Evolutionary conservation across 176 grass and related monocot genomes (phyloP).

Genomic region (Oryza nivara): DNA sequence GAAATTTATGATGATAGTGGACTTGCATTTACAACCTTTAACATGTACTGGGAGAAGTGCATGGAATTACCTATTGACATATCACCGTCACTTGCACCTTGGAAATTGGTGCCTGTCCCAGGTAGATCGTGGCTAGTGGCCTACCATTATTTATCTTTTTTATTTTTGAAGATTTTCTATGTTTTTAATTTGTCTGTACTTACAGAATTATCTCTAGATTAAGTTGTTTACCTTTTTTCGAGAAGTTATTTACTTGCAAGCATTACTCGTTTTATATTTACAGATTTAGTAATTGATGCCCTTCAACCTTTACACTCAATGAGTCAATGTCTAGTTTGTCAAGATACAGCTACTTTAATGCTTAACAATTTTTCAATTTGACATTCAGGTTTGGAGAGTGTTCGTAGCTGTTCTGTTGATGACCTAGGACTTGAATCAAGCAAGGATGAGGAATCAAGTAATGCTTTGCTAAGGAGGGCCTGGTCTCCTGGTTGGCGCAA

Average conservation of each 20-base stretch:
- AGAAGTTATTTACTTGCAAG: background rate
- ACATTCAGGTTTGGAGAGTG: slow-evolving; percentile 64
- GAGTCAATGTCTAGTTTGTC: background rate
- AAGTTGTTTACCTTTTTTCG: background rate
- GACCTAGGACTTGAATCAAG: slow-evolving; percentile 85
- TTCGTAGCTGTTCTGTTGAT: slow-evolving; percentile 67
- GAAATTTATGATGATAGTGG: slow-evolving; percentile 74
- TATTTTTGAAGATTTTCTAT: background rate
- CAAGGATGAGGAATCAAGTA: slow-evolving; percentile 87
- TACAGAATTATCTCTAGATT: background rate
- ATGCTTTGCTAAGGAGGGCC: slow-evolving; percentile 80
- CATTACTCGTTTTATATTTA: background rate
- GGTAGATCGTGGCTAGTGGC: slow-evolving; percentile 48
- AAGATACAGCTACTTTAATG: slow-evolving; percentile 27
- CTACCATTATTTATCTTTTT: slow-evolving; percentile 14
- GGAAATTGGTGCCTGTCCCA: slow-evolving; percentile 57
- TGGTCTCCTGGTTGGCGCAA: slow-evolving; percentile 88
- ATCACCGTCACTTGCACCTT: slow-evolving; percentile 63
- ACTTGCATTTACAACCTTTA: slow-evolving; percentile 73
- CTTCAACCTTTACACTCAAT: slow-evolving; percentile 1
- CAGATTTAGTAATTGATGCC: slow-evolving; percentile 13
- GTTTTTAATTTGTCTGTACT: slow-evolving; percentile 6
- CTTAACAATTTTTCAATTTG: slow-evolving; percentile 38
- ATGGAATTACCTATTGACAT: slow-evolving; percentile 50
- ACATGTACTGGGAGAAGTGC: slow-evolving; percentile 82